A percentile compares a stretch with the other conserved stretches of the same genome.
Evolutionary conservation across 75 land plant species (phyloP).

Genomic region (Gnetum montanum): DNA sequence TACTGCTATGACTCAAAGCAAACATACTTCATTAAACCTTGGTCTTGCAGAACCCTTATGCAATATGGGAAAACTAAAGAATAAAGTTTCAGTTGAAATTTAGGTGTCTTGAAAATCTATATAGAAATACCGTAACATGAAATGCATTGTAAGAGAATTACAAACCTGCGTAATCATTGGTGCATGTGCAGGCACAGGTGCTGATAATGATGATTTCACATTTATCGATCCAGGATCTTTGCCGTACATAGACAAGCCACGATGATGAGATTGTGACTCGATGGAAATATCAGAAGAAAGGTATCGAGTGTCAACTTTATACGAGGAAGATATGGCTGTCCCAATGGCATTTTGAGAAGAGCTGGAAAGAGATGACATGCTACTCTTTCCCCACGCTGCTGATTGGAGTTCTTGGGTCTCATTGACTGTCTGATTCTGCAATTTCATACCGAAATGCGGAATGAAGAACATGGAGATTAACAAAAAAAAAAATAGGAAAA

Average conservation of each 20-base stretch:
- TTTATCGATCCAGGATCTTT: slow-evolving; percentile 40
- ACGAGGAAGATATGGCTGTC: slow-evolving; percentile 20
- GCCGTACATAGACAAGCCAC: slow-evolving; percentile 58
- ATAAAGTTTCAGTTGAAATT: neutral
- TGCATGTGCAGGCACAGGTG: slow-evolving; percentile 36
- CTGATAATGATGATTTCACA: slow-evolving; percentile 29
- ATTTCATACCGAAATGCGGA: neutral
- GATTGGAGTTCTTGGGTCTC: neutral
- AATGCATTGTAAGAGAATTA: neutral
- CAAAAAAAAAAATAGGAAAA: too few species aligned
- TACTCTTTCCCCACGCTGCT: slow-evolving; percentile 9
- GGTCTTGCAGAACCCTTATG: too few species aligned
- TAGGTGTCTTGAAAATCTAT: neutral
- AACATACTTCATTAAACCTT: too few species aligned
- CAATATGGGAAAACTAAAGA: too few species aligned
- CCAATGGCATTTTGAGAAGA: slow-evolving; percentile 18
- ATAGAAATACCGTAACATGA: neutral
- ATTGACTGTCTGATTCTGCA: slow-evolving; percentile 2
- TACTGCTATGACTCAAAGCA: too few species aligned
- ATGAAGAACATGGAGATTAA: too few species aligned
- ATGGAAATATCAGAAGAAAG: slow-evolving; percentile 41
- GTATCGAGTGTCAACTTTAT: slow-evolving; percentile 31
- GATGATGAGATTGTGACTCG: slow-evolving; percentile 26
- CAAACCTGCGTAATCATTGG: slow-evolving; percentile 67
- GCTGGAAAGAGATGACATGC: slow-evolving; percentile 9